These are phyloP conservation scores for Phytophthora pistaciae DNA, from an alignment of 352 stramenopile genomes.

Conservation along the genomic window DNA sequence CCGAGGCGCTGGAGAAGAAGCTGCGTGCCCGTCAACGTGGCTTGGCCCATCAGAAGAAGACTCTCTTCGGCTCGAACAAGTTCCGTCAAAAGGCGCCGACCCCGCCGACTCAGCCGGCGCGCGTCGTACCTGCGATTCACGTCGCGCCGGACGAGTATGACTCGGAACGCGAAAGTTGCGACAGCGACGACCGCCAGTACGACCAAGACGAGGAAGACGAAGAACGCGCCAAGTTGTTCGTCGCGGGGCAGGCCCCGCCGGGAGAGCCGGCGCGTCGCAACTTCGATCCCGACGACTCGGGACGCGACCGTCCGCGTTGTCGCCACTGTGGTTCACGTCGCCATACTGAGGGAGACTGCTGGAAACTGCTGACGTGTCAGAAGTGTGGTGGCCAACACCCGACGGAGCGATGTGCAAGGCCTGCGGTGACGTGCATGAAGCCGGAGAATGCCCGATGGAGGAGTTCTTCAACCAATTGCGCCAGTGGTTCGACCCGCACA, in stretches of 20 bases:
- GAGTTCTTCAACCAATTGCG: neutral
- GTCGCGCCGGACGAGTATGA: neutral
- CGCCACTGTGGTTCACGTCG: constrained; percentile 8
- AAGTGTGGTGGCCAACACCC: constrained; percentile 15
- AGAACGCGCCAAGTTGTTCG: constrained; percentile 5
- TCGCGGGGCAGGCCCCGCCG: neutral
- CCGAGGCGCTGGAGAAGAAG: constrained; percentile 15
- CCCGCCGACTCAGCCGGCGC: neutral
- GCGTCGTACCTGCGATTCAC: constrained; percentile 11
- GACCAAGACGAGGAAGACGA: constrained; percentile 12
- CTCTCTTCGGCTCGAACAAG: constrained; percentile 6
- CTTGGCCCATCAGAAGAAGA: constrained; percentile 2
- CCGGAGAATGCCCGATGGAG: constrained; percentile 11
- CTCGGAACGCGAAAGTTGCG: neutral
- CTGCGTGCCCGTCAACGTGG: constrained; percentile 9
- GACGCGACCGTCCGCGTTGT: constrained; percentile 6
- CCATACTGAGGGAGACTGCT: constrained; percentile 15
- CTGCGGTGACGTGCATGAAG: constrained; percentile 12
- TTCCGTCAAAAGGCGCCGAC: constrained; percentile 13
- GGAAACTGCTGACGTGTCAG: constrained; percentile 18
- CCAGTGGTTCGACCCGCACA: constrained; percentile 17
- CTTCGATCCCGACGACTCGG: neutral
- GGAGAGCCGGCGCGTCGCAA: neutral
- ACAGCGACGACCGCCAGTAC: constrained; percentile 7
- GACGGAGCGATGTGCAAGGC: constrained; percentile 17